A percentile compares a stretch with the other conserved stretches of the same genome.
Conservation (phyloP, 2,329 filamentous ascomycete genomes). For the Zymoseptoria brevis region DNA sequence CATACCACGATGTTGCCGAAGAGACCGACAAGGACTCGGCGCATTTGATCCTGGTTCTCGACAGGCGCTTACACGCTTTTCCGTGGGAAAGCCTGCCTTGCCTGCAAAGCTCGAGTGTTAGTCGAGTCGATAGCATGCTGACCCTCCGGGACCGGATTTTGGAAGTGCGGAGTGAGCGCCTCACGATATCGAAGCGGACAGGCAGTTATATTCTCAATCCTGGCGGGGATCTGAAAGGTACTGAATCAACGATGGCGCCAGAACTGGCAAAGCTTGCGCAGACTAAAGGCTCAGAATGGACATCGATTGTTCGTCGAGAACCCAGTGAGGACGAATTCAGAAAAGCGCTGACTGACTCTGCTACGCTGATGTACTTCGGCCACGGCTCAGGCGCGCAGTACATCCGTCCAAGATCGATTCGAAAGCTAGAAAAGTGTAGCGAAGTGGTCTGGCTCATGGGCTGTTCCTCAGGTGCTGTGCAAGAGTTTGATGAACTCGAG, state of each 20-base stretch:
- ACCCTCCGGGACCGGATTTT: constrained; percentile 70
- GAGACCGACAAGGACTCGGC: constrained; percentile 30
- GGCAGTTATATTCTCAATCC: constrained; percentile 87
- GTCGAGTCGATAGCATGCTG: constrained; percentile 77
- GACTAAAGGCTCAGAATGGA: constrained; percentile 47
- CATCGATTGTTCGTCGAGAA: constrained; percentile 55
- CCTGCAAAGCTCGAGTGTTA: constrained; percentile 69
- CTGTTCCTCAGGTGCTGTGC: constrained; percentile 76
- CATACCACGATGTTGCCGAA: constrained; percentile 56
- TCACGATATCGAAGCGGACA: constrained; percentile 44
- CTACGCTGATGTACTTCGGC: constrained; percentile 86
- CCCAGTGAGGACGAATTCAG: constrained; percentile 76
- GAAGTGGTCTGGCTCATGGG: constrained; percentile 74
- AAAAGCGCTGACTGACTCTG: constrained; percentile 53
- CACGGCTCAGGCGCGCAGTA: constrained; percentile 94
- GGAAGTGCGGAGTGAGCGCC: constrained; percentile 37
- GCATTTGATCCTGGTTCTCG: constrained; percentile 83
- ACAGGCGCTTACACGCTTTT: constrained; percentile 83
- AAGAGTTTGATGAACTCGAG: constrained; percentile 79
- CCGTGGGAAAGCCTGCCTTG: constrained; percentile 95
- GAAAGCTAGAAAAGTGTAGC: constrained; percentile 49
- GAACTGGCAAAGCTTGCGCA: constrained; percentile 45
- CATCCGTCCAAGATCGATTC: constrained; percentile 75
- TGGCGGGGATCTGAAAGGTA: constrained; percentile 70
- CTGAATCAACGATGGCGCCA: constrained; percentile 65